These are phyloP conservation scores for Ceriops zippeliana DNA, from an alignment of 345 rosid genomes.

Conservation along the genomic window DNA sequence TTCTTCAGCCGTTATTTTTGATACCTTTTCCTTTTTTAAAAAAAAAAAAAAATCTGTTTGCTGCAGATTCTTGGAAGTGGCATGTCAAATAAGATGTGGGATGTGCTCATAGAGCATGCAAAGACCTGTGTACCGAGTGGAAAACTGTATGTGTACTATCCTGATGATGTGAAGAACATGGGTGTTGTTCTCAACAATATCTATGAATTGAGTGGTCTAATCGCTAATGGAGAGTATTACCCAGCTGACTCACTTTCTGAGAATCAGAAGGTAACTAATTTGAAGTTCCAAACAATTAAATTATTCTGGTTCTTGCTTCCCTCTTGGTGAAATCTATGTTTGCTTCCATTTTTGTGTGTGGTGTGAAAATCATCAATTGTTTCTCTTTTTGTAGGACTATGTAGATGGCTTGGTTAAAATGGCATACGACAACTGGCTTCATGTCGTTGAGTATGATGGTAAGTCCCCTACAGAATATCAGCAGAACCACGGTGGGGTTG, in stretches of 20 bases:
- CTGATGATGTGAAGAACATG: constrained; percentile 51
- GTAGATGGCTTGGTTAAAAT: constrained; percentile 27
- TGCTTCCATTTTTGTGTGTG: background rate
- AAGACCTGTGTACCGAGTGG: constrained; percentile 81
- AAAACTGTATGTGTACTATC: constrained; percentile 77
- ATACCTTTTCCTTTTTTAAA: constrained; percentile 3
- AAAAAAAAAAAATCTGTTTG: constrained; percentile 6
- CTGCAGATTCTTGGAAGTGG: constrained; percentile 96
- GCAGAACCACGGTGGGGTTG: constrained; percentile 9
- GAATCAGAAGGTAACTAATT: constrained; percentile 62
- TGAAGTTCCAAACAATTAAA: background rate
- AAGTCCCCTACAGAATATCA: constrained; percentile 21
- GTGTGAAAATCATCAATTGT: background rate
- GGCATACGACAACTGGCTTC: constrained; percentile 32
- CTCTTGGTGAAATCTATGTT: background rate
- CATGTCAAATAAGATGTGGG: constrained; percentile 99
- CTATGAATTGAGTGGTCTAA: constrained; percentile 70
- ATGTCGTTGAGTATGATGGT: constrained; percentile 32
- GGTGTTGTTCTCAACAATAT: constrained; percentile 84
- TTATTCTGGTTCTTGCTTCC: background rate
- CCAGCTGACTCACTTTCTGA: constrained; percentile 77
- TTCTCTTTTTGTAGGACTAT: constrained; percentile 11
- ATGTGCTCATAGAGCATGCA: constrained; percentile 85
- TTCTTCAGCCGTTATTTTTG: constrained; percentile 9
- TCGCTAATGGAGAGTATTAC: constrained; percentile 63